A percentile compares a stretch with the other conserved stretches of the same genome.
These are phyloP conservation scores for Calonectria pseudoreteaudii DNA, from an alignment of 2,329 filamentous ascomycete species.

Conservation along the genomic window DNA sequence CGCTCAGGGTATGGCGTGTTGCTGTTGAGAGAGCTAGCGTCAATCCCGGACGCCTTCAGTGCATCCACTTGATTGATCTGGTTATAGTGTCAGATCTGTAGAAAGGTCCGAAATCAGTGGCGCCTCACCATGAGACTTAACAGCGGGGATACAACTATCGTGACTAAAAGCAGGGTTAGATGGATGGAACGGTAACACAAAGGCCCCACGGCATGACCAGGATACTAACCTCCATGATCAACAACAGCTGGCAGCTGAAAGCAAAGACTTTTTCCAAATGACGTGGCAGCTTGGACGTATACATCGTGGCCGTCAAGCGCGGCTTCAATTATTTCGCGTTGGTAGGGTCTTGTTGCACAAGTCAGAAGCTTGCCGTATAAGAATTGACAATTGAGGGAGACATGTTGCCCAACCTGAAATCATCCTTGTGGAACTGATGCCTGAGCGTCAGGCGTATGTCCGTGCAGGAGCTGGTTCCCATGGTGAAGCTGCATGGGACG, in stretches of 20 bases:
- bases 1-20: conserved; percentile 76
- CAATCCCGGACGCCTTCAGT: conserved; percentile 78
- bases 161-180: conserved; percentile 66
- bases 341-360: conserved; percentile 71
- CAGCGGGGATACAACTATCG: conserved; percentile 89
- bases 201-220: conserved; percentile 22
- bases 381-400: neutral
- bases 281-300: conserved; percentile 90
- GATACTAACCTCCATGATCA: conserved; percentile 81
- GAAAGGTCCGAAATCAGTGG: conserved; percentile 35
- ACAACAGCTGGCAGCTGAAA: conserved; percentile 93
- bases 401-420: conserved; percentile 71
- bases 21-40: conserved; percentile 89
- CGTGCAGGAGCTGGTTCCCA: conserved; percentile 62
- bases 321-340: conserved; percentile 88
- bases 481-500: conserved; percentile 40
- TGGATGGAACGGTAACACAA: conserved; percentile 8
- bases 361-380: conserved; percentile 11
- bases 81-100: conserved; percentile 23
- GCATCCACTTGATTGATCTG: conserved; percentile 93
- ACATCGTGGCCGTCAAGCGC: conserved; percentile 88
- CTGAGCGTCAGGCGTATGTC: conserved; percentile 82
- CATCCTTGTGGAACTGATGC: conserved; percentile 77
- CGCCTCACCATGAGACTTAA: conserved; percentile 84
- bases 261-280: conserved; percentile 93